Conservation (phyloP, 1,139 yeast genomes). For the Pichia sp. region DNA sequence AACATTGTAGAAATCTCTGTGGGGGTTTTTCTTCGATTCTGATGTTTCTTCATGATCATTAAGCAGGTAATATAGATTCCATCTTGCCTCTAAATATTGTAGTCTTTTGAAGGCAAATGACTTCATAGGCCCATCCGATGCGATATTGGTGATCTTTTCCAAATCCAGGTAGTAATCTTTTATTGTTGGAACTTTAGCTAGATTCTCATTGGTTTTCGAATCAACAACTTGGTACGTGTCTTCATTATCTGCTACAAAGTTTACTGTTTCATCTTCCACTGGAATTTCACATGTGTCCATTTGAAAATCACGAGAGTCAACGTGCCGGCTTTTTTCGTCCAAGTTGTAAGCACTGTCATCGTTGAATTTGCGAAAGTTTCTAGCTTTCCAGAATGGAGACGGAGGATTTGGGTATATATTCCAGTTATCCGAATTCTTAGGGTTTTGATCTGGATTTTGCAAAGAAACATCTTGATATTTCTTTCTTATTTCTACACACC, state of each 20-base stretch:
- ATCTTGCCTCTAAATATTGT: conserved; percentile 91
- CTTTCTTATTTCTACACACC: conserved; percentile 70
- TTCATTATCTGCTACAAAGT: conserved; percentile 50
- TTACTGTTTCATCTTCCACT: conserved; percentile 44
- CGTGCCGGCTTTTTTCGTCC: conserved; percentile 9
- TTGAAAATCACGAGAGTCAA: conserved; percentile 49
- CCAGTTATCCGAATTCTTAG: conserved; percentile 74
- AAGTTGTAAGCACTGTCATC: conserved; percentile 8
- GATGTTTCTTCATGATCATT: conserved; percentile 92
- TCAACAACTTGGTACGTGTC: conserved; percentile 57
- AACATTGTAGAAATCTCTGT: conserved; percentile 95
- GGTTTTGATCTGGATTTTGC: conserved; percentile 75
- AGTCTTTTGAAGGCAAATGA: conserved; percentile 92
- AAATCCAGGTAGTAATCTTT: conserved; percentile 81
- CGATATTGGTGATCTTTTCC: conserved; percentile 62
- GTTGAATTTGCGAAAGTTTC: conserved; percentile 25
- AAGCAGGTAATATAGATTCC: conserved; percentile 83
- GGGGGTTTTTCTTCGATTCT: conserved; percentile 81
- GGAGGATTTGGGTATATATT: conserved; percentile 90
- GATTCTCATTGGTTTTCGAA: conserved; percentile 27
- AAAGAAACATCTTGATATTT: conserved; percentile 68
- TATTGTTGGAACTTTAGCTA: conserved; percentile 69
- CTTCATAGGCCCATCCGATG: conserved; percentile 96
- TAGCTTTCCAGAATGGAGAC: conserved; percentile 80
- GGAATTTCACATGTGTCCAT: conserved; percentile 64